Percentiles rank a stretch among this genome's conserved stretches.
Evolutionary conservation across 164 flowering plant genomes (phyloP).

Genomic region (Sedum album): DNA sequence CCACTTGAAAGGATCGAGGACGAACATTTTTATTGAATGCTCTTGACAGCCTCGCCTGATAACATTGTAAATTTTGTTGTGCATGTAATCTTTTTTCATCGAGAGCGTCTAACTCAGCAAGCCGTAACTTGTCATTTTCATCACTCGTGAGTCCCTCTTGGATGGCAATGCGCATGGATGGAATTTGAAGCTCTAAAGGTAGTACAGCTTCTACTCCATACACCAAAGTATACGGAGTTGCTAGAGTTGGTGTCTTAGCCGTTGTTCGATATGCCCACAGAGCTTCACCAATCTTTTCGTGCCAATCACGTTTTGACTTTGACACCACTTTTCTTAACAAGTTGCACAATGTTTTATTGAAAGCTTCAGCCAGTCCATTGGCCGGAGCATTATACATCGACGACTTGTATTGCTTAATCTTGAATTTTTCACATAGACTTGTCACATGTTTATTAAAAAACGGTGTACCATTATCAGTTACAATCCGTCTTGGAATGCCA

Average conservation of each 20-base stretch:
- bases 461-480: too few relatives aligned
- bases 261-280: not conserved
- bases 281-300: too few relatives aligned
- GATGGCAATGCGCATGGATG: not conserved
- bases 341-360: not conserved
- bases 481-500: too few relatives aligned
- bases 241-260: not conserved
- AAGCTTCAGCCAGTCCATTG: too few relatives aligned
- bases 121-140: too few relatives aligned
- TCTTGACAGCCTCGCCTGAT: not conserved
- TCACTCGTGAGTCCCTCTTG: not conserved
- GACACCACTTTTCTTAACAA: not conserved
- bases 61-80: not conserved
- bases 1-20: not conserved
- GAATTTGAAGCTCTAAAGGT: not conserved
- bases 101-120: not conserved
- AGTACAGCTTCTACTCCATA: not conserved
- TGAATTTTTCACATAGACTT: too few relatives aligned
- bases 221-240: not conserved
- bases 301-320: not conserved
- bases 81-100: not conserved
- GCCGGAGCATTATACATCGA: too few relatives aligned
- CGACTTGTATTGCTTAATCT: too few relatives aligned
- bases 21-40: not conserved
- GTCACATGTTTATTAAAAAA: too few relatives aligned